Base-by-base conservation (phyloP, 192 early-diverging fungal genomes). In the Chytriomyces sp. region DNA sequence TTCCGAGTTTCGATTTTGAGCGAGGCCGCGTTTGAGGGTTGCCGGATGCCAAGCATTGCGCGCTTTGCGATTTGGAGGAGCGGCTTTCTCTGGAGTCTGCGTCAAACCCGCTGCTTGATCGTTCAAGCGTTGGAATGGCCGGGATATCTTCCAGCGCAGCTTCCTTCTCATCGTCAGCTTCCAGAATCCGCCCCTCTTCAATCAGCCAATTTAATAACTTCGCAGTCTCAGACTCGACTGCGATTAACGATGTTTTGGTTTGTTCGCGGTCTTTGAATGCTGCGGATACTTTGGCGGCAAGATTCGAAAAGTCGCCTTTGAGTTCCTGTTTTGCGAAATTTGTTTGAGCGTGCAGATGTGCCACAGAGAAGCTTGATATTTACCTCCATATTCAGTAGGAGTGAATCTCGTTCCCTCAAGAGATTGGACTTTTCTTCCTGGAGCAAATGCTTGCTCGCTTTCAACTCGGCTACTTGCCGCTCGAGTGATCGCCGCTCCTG, bases 141-240 rank as follows among this genome's bases (percentile, higher is more conserved):
- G 16, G 11, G 7, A 7, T 4, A 35, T 46, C 65, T 7, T 49
- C 26, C 35, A 7, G 20, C 2, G 23, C 68, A 8, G 35, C 13
- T 13, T 28, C 66, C 44, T 8, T 46, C 7, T 69, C 68, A 13
- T 69, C 68, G 3, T 45, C 35, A 46, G 8, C 8, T 50, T 69
- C 68, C 8, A 69, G 46, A 20, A 69, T 50, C 7, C 50, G 46
- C 7, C 68, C 68, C 45, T 69, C 68, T 57, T 69, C 50, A 26
- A 69, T 69, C 18, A 69, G 45, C 46, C 46, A 69, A 13, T 69
- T 45, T 10, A 69, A 26, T 16, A 69, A 35, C 23, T 69, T 69
- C 20, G 48, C 68, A 53, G 68, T 69, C 45, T 69, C 68, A 7
- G 18, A 48, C 50, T 69, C 68, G 26, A 69, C 26, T 1, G 68